phyloP scores from a whole-genome alignment of 495 filamentous ascomycete genomes.

The Neurospora tetraspora region DNA sequence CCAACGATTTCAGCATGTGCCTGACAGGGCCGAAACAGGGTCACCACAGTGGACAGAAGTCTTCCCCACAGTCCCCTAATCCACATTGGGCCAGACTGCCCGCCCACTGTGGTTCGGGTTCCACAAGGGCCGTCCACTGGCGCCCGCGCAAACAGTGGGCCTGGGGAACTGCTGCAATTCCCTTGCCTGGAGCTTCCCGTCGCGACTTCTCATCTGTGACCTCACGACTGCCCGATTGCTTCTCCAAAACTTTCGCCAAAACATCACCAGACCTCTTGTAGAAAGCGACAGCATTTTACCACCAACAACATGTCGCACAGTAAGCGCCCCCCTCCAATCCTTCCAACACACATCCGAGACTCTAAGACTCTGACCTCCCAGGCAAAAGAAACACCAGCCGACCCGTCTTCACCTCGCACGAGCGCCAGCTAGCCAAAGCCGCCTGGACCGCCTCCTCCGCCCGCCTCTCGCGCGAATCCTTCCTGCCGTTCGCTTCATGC shows the following conservation, averaged over 20 bases:
- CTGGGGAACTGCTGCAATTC: background rate
- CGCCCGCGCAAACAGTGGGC: background rate
- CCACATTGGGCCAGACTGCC: background rate
- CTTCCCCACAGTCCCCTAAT: background rate
- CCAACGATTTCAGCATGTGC: background rate
- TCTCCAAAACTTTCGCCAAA: background rate
- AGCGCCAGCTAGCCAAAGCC: slow-evolving; percentile 67
- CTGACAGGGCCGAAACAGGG: background rate
- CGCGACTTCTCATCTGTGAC: background rate
- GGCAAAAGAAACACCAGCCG: slow-evolving; percentile 94
- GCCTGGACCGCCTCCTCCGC: slow-evolving; percentile 75
- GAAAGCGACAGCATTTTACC: background rate
- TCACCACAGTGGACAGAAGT: background rate
- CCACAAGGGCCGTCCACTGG: background rate
- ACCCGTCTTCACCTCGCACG: slow-evolving; percentile 90
- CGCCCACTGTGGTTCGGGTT: background rate
- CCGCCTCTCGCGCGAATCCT: slow-evolving; percentile 85
- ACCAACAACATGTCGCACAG: slow-evolving; percentile 42
- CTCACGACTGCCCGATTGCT: background rate
- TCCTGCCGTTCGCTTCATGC: slow-evolving; percentile 87
- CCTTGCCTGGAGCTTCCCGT: background rate
- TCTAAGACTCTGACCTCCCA: slow-evolving; percentile 22
- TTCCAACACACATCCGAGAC: background rate
- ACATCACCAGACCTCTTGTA: background rate
- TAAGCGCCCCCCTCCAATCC: slow-evolving; percentile 20